Percentiles rank a stretch among this genome's conserved stretches.
phyloP scores from a whole-genome alignment of 202 grass and related monocot genomes.

The Thinopyrum obtusiflorum region DNA sequence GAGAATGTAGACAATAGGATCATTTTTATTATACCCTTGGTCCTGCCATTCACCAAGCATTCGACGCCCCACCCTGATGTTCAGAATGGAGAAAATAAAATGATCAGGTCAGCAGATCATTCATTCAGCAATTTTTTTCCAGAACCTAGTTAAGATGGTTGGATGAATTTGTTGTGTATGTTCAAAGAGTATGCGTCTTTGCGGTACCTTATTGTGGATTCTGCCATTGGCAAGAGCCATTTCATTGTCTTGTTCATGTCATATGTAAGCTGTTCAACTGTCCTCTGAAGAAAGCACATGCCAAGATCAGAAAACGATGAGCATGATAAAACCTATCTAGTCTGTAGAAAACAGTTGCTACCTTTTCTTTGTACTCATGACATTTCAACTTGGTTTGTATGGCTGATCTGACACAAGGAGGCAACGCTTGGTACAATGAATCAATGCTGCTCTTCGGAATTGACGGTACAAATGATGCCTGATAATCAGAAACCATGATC shows the following conservation, averaged over 20 bases:
- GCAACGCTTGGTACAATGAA: slow-evolving; percentile 51
- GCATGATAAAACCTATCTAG: not conserved
- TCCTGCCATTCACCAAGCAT: slow-evolving; percentile 17
- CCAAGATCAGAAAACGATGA: not conserved
- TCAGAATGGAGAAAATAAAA: not conserved
- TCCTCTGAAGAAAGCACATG: slow-evolving; percentile 15
- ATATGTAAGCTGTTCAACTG: not conserved
- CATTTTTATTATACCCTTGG: slow-evolving; percentile 16
- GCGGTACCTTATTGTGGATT: slow-evolving; percentile 40
- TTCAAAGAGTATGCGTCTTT: not conserved
- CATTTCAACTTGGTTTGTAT: slow-evolving; percentile 35
- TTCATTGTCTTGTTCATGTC: slow-evolving; percentile 29
- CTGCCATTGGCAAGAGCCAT: slow-evolving; percentile 61
- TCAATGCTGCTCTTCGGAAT: slow-evolving; percentile 19
- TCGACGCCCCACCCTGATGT: slow-evolving; percentile 15
- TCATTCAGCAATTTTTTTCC: not conserved
- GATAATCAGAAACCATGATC: not conserved
- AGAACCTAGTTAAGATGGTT: not conserved
- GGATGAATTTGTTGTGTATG: not conserved
- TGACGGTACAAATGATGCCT: slow-evolving; percentile 35
- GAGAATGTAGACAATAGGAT: not conserved
- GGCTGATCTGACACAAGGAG: slow-evolving; percentile 34
- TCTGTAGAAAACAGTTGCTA: not conserved
- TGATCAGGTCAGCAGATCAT: slow-evolving; percentile 1
- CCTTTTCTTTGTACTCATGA: not conserved